These are phyloP conservation scores for Gracilariopsis chorda DNA, from an alignment of 23 red algal genomes.

Conservation along the genomic window DNA sequence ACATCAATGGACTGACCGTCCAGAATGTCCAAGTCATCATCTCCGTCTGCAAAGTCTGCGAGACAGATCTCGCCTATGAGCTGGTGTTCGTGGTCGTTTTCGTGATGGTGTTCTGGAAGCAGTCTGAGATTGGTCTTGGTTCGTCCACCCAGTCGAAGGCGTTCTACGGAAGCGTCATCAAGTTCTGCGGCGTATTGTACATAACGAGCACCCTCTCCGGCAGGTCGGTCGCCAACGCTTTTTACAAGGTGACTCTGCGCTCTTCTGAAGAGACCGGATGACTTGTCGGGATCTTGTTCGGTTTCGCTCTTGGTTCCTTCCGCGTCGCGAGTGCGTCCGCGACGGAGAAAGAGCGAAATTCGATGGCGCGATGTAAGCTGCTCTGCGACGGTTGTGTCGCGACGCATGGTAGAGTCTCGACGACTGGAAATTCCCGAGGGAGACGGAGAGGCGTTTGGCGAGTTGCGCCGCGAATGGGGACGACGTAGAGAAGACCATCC, in stretches of 20 bases:
- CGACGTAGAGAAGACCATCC: conserved; percentile 22
- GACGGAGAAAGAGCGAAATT: conserved; percentile 31
- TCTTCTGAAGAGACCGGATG: neutral
- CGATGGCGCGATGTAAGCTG: neutral
- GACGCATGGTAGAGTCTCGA: conserved; percentile 16
- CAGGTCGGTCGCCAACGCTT: neutral
- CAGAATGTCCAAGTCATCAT: conserved; percentile 36
- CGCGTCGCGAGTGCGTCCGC: neutral
- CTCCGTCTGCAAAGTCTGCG: conserved; percentile 58
- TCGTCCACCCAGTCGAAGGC: neutral
- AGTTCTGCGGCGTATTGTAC: conserved; percentile 37
- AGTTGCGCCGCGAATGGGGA: neutral
- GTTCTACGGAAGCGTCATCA: neutral
- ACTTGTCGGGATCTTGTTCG: neutral
- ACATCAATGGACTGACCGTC: conserved; percentile 31
- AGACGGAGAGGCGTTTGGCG: neutral
- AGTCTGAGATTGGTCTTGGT: neutral
- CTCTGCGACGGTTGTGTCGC: conserved; percentile 14
- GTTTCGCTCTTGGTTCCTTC: neutral
- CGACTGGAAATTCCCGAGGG: neutral
- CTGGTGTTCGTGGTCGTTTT: neutral
- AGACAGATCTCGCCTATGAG: conserved; percentile 50
- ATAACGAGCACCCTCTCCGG: neutral
- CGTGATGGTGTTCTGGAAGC: neutral
- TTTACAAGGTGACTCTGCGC: neutral